These are phyloP conservation scores for Citrus australasica DNA, from an alignment of 345 rosid genomes.

Conservation along the genomic window DNA sequence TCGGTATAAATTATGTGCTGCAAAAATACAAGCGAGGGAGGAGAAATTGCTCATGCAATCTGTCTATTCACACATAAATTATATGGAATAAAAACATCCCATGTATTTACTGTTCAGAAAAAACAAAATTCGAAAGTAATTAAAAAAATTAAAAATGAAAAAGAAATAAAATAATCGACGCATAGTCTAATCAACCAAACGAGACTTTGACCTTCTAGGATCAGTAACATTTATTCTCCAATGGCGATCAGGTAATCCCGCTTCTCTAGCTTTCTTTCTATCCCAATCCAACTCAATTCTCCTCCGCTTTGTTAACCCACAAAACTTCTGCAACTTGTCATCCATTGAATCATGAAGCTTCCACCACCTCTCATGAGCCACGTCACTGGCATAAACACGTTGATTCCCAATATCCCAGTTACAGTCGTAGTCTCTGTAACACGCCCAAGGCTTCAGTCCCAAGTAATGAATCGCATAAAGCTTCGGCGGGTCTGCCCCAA, in stretches of 20 bases:
- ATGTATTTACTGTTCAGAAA: background rate
- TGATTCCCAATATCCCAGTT: constrained; percentile 62
- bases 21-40: background rate
- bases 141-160: too few species aligned
- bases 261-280: constrained; percentile 48
- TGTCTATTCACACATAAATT: constrained; percentile 24
- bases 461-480: constrained; percentile 77
- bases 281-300: constrained; percentile 78
- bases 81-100: constrained; percentile 11
- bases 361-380: constrained; percentile 89
- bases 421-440: constrained; percentile 92
- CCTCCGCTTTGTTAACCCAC: constrained; percentile 65
- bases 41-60: background rate
- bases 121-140: background rate
- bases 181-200: constrained; percentile 31
- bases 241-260: constrained; percentile 47
- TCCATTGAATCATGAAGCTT: constrained; percentile 70
- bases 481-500: constrained; percentile 72
- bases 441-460: constrained; percentile 87
- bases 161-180: background rate
- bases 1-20: background rate
- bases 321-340: constrained; percentile 46
- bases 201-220: constrained; percentile 52
- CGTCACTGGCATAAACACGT: constrained; percentile 83
- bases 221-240: constrained; percentile 83